Base-by-base conservation (phyloP, 495 filamentous ascomycete species). In the Haplographium delicatum region DNA sequence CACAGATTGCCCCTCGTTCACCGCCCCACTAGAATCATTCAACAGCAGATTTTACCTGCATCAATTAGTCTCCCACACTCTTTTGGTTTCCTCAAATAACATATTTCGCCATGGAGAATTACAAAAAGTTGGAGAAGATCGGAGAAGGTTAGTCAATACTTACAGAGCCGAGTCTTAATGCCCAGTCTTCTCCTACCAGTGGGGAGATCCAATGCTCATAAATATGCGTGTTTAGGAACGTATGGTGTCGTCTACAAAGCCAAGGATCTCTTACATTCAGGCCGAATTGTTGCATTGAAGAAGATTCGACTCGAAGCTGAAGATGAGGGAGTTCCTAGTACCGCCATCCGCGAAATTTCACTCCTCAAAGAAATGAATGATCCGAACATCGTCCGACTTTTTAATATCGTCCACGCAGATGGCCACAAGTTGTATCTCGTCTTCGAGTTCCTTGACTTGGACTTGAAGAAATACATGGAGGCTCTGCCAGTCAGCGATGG, bases 121-220 rank as follows among this genome's bases (percentile, higher is more conserved):
- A 99, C 69, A 90, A 97, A 74, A 96, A 96, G 73, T 85, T 99
- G 51, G 93, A 99, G 76, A 99, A 99, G 74, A 94, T 99, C 68
- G 93, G 93, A 60, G 93, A 99, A 79, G 93, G 93, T 96, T 68
- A 62, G 67, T 44, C 49, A 44, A 44, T 44, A 15, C 42, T 26
- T 44, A 26, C 42, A 28, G 15, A 44, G n/a, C 19, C 42, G 3
- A 28, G 44, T 16, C 22, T n/a, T n/a, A n/a, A n/a, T n/a, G n/a
- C n/a, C 38, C 20, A 35, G 10, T 42, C 44, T 23, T 22, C n/a
- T n/a, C n/a, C n/a, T n/a, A n/a, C n/a, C n/a, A n/a, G n/a, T n/a
- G n/a, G n/a, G n/a, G 45, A 19, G 26, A 25, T 20, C 41, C 24
- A 8, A 25, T 40, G 33, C 18, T 49, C 3, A 58, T 34, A n/a